Base-by-base conservation (phyloP, 2,329 filamentous ascomycete species). In the Fusarium marasasianum region DNA sequence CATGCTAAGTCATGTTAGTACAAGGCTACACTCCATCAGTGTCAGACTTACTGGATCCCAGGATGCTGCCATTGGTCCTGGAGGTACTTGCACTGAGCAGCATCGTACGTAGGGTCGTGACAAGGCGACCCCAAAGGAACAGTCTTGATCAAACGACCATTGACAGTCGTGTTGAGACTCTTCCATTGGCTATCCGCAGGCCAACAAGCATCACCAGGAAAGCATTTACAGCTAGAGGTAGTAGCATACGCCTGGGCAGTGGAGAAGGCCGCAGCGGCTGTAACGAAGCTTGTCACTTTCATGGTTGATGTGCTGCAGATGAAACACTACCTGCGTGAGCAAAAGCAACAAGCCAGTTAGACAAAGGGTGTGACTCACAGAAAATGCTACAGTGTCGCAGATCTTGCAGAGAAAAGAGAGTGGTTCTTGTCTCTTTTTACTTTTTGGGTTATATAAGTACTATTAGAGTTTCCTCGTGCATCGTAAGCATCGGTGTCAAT, bases 151-250 rank as follows among this genome's bases (percentile, higher is more conserved):
- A 91, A 80, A 15, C 80, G 81, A 0, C 89, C 89, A 8, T 81
- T 80, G 1, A 91, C 79, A 4, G 87, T 86, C 35, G 78, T 50
- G 76, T 91, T 91, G 70, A 91, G 83, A 6, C 74, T 59, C 13
- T 78, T 72, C 88, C 88, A 91, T n/a, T 79, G 76, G 11, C 71
- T 56, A 6, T 66, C 33, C 0, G 81, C 81, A 1, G 89, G 89
- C 89, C 89, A 91, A 76, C 85, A 87, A 1, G 75, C 38, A 57
- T 90, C 87, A 22, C 84, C 84, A 4, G 88, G 88, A 40, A 86
- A 84, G 78, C 84, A 88, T 24, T 71, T 76, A 50, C 72, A 20
- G 58, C 51, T 43, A 37, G 71, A 35, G 0, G 29, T 43, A 4
- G 37, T 55, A 14, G 47, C 29, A 40, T 35, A 41, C 29, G 47